These are phyloP conservation scores for Phytophthora colocasiae DNA, from an alignment of 352 stramenopile species.

Conservation along the genomic window DNA sequence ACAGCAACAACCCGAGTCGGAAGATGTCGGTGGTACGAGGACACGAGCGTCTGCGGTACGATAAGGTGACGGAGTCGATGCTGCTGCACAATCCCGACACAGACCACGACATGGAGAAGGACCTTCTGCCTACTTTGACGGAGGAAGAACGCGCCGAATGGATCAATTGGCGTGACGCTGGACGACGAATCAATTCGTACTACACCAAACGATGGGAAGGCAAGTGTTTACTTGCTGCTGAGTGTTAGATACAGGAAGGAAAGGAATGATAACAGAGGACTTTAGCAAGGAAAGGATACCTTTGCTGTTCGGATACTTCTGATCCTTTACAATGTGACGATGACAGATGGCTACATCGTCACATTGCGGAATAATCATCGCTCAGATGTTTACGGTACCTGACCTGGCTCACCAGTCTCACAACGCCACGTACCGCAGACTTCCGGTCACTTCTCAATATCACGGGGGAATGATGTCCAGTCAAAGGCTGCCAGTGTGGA, in stretches of 20 bases:
- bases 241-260: slow-evolving; percentile 17
- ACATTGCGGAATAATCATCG: not conserved
- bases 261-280: not conserved
- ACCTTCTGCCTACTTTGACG: slow-evolving; percentile 34
- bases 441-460: not conserved
- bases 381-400: not conserved
- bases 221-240: slow-evolving; percentile 35
- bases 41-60: not conserved
- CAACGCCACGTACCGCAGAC: not conserved
- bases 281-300: not conserved
- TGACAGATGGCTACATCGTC: not conserved
- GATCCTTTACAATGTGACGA: not conserved
- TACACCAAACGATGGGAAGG: slow-evolving; percentile 52
- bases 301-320: not conserved
- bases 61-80: too few relatives aligned
- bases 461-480: not conserved
- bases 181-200: slow-evolving; percentile 47
- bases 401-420: not conserved
- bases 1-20: slow-evolving; percentile 1
- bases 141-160: slow-evolving; percentile 3
- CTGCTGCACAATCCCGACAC: not conserved
- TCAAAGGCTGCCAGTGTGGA: slow-evolving; percentile 6
- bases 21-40: not conserved
- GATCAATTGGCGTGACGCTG: slow-evolving; percentile 20
- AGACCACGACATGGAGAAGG: slow-evolving; percentile 41